Evolutionary conservation across 495 filamentous ascomycete species (phyloP).

Genomic region (Lindgomyces ingoldianus): DNA sequence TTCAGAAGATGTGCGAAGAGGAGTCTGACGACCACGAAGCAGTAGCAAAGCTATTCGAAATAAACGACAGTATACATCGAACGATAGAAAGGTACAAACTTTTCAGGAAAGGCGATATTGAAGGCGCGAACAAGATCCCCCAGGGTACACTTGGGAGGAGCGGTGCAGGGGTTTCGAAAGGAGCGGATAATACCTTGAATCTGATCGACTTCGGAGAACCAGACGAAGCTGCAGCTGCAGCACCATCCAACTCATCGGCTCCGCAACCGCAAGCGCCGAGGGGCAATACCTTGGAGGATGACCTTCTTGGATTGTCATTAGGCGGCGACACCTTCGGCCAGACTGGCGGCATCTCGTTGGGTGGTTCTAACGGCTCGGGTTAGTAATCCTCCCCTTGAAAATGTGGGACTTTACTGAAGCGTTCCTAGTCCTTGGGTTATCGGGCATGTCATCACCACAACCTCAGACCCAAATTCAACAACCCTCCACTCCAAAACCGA

Average conservation of each 20-base stretch:
- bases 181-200: slow-evolving; percentile 80
- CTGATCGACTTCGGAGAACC: slow-evolving; percentile 81
- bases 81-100: slow-evolving; percentile 94
- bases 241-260: slow-evolving; percentile 14
- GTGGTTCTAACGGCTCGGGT: slow-evolving; percentile 48
- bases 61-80: slow-evolving; percentile 97
- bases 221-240: slow-evolving; percentile 51
- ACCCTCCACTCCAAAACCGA: slow-evolving; percentile 31
- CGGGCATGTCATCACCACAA: slow-evolving; percentile 28
- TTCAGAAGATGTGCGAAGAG: slow-evolving; percentile 98
- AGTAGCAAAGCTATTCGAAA: slow-evolving; percentile 90
- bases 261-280: slow-evolving; percentile 46
- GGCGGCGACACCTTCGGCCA: slow-evolving; percentile 61
- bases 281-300: slow-evolving; percentile 53
- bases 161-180: slow-evolving; percentile 67
- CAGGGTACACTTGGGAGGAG: slow-evolving; percentile 76
- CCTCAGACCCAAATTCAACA: slow-evolving; percentile 30
- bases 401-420: background rate
- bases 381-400: background rate
- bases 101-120: slow-evolving; percentile 88
- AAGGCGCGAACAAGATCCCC: slow-evolving; percentile 81
- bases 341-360: slow-evolving; percentile 82
- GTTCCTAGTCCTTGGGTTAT: slow-evolving; percentile 25
- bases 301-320: slow-evolving; percentile 69
- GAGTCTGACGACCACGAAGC: slow-evolving; percentile 96